Base-by-base conservation (phyloP, 2,329 filamentous ascomycete genomes). In the Paecilomyces sp. region DNA sequence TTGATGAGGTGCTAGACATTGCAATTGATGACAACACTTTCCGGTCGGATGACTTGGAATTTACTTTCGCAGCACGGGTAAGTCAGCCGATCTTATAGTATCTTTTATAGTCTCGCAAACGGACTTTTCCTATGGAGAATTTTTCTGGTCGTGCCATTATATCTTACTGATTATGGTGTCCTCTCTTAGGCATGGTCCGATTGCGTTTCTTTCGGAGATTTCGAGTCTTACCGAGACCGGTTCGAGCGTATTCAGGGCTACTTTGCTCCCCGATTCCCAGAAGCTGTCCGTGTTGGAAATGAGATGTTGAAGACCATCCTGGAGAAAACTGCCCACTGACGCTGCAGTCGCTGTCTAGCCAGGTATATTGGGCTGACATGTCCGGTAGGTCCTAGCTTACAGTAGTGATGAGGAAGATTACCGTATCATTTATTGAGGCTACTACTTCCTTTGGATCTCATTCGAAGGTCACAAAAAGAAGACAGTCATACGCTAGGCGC, bases 301-400 rank as follows among this genome's bases (percentile, higher is more conserved):
- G 89, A 92, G 73, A 99, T 99, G 94, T 95, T 99, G 76, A 92
- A 88, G 80, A 94, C 91, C 53, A 94, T 99, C 68, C 77, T 97
- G 66, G 90, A 93, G 77, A 93, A 91, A 74, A 89, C 88, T 25
- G 69, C 68, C 33, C 61, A 64, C 13, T 63, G 61, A 58, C 53
- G 18, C 34, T 57, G 18, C 31, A 8, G 34, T 13, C 2, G 11
- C 34, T 56, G 56, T n/a, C 18, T 18, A 47, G 18, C 41, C 15
- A n/a, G 9, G 13, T 47, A 47, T 33, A 33, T 33, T 33, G 31
- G 31, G 31, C 31, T 33, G 11, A 1, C 31, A 33, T 33, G 31
- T 12, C 31, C 8, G 11, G 11, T 12, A 12, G 11, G 31, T 33
- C 31, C 31, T 33, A 7, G 31, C 6, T 12, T 33, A 7, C 31